A percentile compares a stretch with the other conserved stretches of the same genome.
Conservation (phyloP, 768 basidiomycete species). For the Naematelia aurantialba region DNA sequence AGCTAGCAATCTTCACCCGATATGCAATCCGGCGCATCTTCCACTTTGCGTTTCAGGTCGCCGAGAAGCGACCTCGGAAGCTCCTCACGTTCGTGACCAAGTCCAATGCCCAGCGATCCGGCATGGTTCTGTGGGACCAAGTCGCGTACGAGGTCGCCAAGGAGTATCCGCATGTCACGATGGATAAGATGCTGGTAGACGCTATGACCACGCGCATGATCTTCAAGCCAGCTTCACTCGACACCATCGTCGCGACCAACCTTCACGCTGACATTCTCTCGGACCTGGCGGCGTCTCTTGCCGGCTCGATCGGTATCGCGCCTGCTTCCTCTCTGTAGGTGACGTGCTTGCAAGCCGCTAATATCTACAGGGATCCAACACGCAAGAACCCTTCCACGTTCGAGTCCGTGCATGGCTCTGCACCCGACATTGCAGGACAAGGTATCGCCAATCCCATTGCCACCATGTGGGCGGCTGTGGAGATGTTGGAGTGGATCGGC, state of each 20-base stretch:
- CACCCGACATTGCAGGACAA: slow-evolving; percentile 60
- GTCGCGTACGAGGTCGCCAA: slow-evolving; percentile 55
- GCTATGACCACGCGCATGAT: slow-evolving; percentile 56
- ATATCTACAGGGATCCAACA: slow-evolving; percentile 51
- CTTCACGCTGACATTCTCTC: slow-evolving; percentile 60
- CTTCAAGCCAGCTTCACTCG: slow-evolving; percentile 57
- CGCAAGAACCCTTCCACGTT: slow-evolving; percentile 56
- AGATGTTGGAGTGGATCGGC: slow-evolving; percentile 57
- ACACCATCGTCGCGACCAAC: slow-evolving; percentile 60
- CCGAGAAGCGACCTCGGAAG: slow-evolving; percentile 56
- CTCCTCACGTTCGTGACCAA: slow-evolving; percentile 59
- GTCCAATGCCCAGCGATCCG: slow-evolving; percentile 55
- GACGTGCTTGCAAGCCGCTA: background rate
- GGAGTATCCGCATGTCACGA: slow-evolving; percentile 57
- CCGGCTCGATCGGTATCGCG: slow-evolving; percentile 60
- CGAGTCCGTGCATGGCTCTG: slow-evolving; percentile 61
- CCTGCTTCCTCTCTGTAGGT: slow-evolving; percentile 51
- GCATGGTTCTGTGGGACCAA: slow-evolving; percentile 48
- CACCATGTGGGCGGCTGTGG: slow-evolving; percentile 58
- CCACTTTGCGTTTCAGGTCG: slow-evolving; percentile 59
- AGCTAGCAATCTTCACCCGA: slow-evolving; percentile 56
- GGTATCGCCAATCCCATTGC: slow-evolving; percentile 60
- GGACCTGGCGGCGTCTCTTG: slow-evolving; percentile 58
- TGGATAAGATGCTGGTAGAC: slow-evolving; percentile 53
- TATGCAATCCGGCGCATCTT: slow-evolving; percentile 56